Base-by-base conservation (phyloP, 2,329 filamentous ascomycete genomes). In the Aspergillus quadrilineatus region DNA sequence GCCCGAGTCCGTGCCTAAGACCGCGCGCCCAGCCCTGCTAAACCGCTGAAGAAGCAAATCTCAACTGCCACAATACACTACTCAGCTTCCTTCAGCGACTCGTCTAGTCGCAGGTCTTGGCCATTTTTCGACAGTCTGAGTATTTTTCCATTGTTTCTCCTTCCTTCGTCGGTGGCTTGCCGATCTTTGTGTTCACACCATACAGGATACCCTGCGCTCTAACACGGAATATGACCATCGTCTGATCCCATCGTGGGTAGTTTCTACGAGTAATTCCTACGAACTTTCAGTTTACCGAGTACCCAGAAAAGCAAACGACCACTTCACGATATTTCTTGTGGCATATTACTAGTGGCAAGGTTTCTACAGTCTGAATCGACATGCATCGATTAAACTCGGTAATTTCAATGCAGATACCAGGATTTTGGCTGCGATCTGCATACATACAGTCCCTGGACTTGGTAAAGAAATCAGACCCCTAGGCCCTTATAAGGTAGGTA, bases 1-100 rank as follows among this genome's bases (percentile, higher is more conserved):
- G 14, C 9, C 34, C 34, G 34, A 37, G 34, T 14, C 34, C 34
- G 34, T 34, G 45, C 29, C 45, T 32, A 8, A 26, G 46, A n/a
- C 46, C 44, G 32, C 22, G 22, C 22, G 44, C 44, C 46, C 29
- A 26, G 32, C 42, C 22, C n/a, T 17, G 41, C 37, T 41, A 36
- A 36, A 48, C 34, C 32, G 46, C 46, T 49, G 46, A 49, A 49
- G 46, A 49, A 48, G 30, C 46, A 49, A 39, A 37, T 49, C 17
- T 26, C 29, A 26, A 49, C 46, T n/a, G n/a, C 45, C 15, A 30
- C 14, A 10, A 5, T 37, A 10, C 34, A 10, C 12, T 37, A 10
- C 34, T 37, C 34, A 37, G 9, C 34, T 37, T 37, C 34, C 34
- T 12, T 2, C 8, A 37, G 32, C 32, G 10, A 34, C 34, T 36